A percentile compares a stretch with the other conserved stretches of the same genome.
Evolutionary conservation across 2,329 filamentous ascomycete genomes (phyloP).

Genomic region (Claviceps cyperi): DNA sequence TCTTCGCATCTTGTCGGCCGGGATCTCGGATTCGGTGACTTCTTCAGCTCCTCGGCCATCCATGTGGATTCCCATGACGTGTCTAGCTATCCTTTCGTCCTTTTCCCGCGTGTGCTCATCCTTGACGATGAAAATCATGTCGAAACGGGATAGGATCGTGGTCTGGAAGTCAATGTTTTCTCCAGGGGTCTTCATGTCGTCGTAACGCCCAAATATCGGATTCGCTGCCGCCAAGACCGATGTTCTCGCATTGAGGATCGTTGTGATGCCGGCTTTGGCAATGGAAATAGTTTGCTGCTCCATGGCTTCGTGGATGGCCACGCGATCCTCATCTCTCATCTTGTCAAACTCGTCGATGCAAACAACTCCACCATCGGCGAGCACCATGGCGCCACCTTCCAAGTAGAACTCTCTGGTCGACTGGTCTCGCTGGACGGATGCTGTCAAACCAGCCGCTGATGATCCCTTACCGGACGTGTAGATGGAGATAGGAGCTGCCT

Average conservation of each 20-base stretch:
- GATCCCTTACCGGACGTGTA: slow-evolving; percentile 98
- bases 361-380: slow-evolving; percentile 90
- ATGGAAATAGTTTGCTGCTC: slow-evolving; percentile 99
- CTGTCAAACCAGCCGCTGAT: slow-evolving; percentile 91
- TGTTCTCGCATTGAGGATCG: slow-evolving; percentile 88
- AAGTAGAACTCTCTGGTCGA: slow-evolving; percentile 93
- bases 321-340: slow-evolving; percentile 95
- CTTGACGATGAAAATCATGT: slow-evolving; percentile 98
- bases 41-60: slow-evolving; percentile 73
- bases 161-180: slow-evolving; percentile 99
- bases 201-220: slow-evolving; percentile 93
- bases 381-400: slow-evolving; percentile 95
- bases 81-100: slow-evolving; percentile 85
- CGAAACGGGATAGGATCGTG: slow-evolving; percentile 93
- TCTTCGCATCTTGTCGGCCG: slow-evolving; percentile 91
- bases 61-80: slow-evolving; percentile 98
- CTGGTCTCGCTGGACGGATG: slow-evolving; percentile 86
- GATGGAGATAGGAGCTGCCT: slow-evolving; percentile 89
- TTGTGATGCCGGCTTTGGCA: slow-evolving; percentile 95
- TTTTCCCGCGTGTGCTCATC: slow-evolving; percentile 84
- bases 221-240: slow-evolving; percentile 93
- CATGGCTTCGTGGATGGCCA: slow-evolving; percentile 99
- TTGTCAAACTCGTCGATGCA: slow-evolving; percentile 99
- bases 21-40: slow-evolving; percentile 71
- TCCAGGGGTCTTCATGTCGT: slow-evolving; percentile 92